A percentile compares a stretch with the other conserved stretches of the same genome.
These are phyloP conservation scores for Penicillium sp. DNA, from an alignment of 2,329 filamentous ascomycete species.

Conservation along the genomic window DNA sequence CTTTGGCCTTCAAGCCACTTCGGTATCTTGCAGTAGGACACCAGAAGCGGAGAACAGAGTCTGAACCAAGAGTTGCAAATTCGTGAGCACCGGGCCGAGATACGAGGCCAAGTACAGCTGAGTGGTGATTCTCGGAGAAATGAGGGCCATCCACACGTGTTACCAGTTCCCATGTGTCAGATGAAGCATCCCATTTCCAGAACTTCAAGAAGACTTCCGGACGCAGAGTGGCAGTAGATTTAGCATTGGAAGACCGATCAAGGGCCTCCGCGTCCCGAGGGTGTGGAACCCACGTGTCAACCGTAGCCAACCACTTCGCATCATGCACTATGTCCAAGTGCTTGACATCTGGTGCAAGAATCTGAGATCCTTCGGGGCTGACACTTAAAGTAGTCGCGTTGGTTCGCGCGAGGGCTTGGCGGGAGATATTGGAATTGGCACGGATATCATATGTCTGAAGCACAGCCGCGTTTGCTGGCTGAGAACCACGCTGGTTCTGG, in stretches of 20 bases:
- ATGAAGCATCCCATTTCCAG: constrained; percentile 67
- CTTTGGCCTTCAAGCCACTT: constrained; percentile 64
- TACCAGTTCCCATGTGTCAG: constrained; percentile 67
- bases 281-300: constrained; percentile 86
- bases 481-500: constrained; percentile 33
- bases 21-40: constrained; percentile 67
- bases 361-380: constrained; percentile 66
- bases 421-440: constrained; percentile 72
- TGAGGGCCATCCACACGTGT: constrained; percentile 85
- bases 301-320: constrained; percentile 84
- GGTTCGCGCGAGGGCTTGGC: constrained; percentile 84
- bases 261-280: constrained; percentile 64
- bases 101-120: constrained; percentile 68
- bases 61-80: constrained; percentile 83
- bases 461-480: constrained; percentile 53
- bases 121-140: constrained; percentile 52
- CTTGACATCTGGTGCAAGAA: constrained; percentile 75
- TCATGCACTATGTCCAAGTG: constrained; percentile 74
- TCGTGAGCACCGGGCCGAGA: constrained; percentile 66
- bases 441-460: constrained; percentile 87
- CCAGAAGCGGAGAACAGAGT: constrained; percentile 79
- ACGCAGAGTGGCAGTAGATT: constrained; percentile 40
- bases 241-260: constrained; percentile 33
- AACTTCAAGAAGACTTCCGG: constrained; percentile 83
- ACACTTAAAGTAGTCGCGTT: constrained; percentile 80